Conservation (phyloP, 441 rosid genomes). For the Macaranga tanarius region DNA sequence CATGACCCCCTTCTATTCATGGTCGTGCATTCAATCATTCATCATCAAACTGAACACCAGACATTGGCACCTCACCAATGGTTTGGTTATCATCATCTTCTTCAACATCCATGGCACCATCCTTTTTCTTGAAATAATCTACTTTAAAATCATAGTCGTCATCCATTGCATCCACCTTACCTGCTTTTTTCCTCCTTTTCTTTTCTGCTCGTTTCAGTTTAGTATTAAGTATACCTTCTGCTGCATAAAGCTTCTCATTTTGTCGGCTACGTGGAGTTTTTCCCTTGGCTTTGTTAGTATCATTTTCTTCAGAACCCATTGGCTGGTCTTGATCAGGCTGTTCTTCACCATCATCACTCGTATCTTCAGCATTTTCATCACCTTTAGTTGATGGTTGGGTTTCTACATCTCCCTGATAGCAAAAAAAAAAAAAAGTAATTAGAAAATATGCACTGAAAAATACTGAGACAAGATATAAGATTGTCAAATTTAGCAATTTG, state of each 20-base stretch:
- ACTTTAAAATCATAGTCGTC: conserved; percentile 81
- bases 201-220: conserved; percentile 72
- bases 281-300: conserved; percentile 36
- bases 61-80: conserved; percentile 50
- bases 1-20: background rate
- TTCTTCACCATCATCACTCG: conserved; percentile 36
- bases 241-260: conserved; percentile 65
- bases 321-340: conserved; percentile 34
- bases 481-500: background rate
- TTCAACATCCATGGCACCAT: conserved; percentile 45
- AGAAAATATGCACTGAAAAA: background rate
- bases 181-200: conserved; percentile 67
- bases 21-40: conserved; percentile 30
- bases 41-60: conserved; percentile 44
- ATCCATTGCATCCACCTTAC: conserved; percentile 55
- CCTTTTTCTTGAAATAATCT: conserved; percentile 59
- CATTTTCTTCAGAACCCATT: conserved; percentile 47
- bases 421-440: conserved; percentile 11
- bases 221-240: conserved; percentile 70
- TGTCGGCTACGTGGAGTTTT: conserved; percentile 48
- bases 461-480: background rate
- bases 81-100: conserved; percentile 28
- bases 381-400: conserved; percentile 28
- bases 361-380: conserved; percentile 25
- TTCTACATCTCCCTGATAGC: conserved; percentile 41